Evolutionary conservation across 495 filamentous ascomycete species (phyloP).

Genomic region (Darksidea phi): DNA sequence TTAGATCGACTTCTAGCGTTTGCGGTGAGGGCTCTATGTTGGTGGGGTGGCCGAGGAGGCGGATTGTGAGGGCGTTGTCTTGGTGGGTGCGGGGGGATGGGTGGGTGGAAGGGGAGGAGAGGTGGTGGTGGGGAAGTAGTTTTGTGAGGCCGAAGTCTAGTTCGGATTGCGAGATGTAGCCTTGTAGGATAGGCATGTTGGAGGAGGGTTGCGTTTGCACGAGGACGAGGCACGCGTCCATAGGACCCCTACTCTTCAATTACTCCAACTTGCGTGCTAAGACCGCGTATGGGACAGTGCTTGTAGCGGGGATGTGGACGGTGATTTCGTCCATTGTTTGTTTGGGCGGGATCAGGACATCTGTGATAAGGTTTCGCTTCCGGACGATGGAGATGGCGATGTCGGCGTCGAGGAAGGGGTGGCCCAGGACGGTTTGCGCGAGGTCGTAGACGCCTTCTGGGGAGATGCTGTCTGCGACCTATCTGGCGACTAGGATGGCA

Average conservation of each 20-base stretch:
- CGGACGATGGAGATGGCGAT: constrained; percentile 48
- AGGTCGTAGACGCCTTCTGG: constrained; percentile 57
- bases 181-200: constrained; percentile 42
- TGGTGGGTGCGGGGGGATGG: background rate
- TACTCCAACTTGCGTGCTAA: constrained; percentile 49
- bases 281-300: constrained; percentile 46
- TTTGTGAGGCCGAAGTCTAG: constrained; percentile 52
- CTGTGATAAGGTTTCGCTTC: constrained; percentile 42
- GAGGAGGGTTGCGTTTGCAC: constrained; percentile 43
- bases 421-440: constrained; percentile 55
- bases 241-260: constrained; percentile 51
- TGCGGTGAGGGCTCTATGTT: constrained; percentile 31
- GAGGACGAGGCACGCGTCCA: constrained; percentile 58
- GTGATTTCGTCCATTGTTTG: constrained; percentile 59
- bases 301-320: constrained; percentile 47
- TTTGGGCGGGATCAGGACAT: constrained; percentile 52
- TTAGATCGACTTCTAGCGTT: constrained; percentile 45
- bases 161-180: constrained; percentile 56
- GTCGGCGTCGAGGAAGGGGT: constrained; percentile 58
- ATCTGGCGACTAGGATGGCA: constrained; percentile 59
- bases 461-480: constrained; percentile 56
- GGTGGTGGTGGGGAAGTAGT: constrained; percentile 18
- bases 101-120: constrained; percentile 31
- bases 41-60: constrained; percentile 45
- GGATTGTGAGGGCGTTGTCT: constrained; percentile 37